Base-by-base conservation (phyloP, 306 rosid genomes). In the Prunus mume region DNA sequence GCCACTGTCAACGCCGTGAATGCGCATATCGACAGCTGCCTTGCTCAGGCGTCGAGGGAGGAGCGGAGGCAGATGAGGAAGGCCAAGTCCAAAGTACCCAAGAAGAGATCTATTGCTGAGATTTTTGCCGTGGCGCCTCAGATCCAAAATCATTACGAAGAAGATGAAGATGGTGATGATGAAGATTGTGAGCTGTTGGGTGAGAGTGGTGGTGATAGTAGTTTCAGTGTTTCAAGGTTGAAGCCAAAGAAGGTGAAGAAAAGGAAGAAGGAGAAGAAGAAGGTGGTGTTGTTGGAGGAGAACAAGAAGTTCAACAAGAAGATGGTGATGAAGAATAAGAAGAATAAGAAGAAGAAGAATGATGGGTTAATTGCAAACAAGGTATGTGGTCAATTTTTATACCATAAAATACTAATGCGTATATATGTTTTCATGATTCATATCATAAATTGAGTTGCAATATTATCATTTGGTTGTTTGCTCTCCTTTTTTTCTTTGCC, bases 81-180 rank as follows among this genome's bases (percentile, higher is more conserved):
- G 75, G 19, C 80, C 0, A 93, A 91, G 73, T 83, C 86, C 0
- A 91, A 85, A 76, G 54, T 83, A 0, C 93, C 91, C 1, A 92
- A 95, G 88, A 92, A 94, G 84, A 88, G 97, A 41, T 95, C 98
- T 0, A 92, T 95, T 11, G 89, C 97, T 0, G 98, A 95, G 83
- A 94, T 94, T 72, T 94, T 92, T 63, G 93, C 89, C 0, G 91
- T 78, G 20, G 97, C 97, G 51, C 98, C 97, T 19, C 97, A 86
- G 82, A 84, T 95, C 34, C 85, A 78, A 75, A 61, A 87, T 11
- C 80, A 66, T 63, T 9, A 30, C 18, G 65, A 80, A 32, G 78
- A 55, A 20, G 82, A 63, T 2, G 75, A 78, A 0, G 74, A 64
- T 47, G 30, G 60, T 12, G 50, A 57, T 3, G 66, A 43, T 1